A percentile compares a stretch with the other conserved stretches of the same genome.
These are phyloP conservation scores for Aspergillus sclerotialis DNA, from an alignment of 2,329 filamentous ascomycete genomes.

Conservation along the genomic window DNA sequence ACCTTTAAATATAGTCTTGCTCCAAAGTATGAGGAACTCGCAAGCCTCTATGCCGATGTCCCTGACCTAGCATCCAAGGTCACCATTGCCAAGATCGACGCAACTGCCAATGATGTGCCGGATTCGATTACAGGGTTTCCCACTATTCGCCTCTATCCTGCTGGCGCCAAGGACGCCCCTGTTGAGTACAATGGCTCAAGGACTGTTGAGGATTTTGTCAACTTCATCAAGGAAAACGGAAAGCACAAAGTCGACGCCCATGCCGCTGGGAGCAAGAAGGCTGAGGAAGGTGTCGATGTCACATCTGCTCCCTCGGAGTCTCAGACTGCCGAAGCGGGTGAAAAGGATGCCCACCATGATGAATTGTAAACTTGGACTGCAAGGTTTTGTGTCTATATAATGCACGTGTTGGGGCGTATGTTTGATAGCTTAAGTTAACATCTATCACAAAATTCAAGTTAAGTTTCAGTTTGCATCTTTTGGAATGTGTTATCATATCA, in stretches of 20 bases:
- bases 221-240: slow-evolving; percentile 93
- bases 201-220: slow-evolving; percentile 82
- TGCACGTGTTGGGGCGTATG: no score
- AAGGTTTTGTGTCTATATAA: background rate
- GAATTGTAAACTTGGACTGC: slow-evolving; percentile 26
- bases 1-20: slow-evolving; percentile 41
- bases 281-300: slow-evolving; percentile 39
- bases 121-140: slow-evolving; percentile 97
- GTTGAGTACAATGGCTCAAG: slow-evolving; percentile 83
- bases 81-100: slow-evolving; percentile 83
- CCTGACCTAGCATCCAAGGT: slow-evolving; percentile 53
- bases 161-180: slow-evolving; percentile 76
- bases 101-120: slow-evolving; percentile 90
- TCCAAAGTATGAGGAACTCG: slow-evolving; percentile 62
- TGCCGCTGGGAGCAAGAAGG: slow-evolving; percentile 49
- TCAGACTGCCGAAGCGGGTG: slow-evolving; percentile 16
- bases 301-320: slow-evolving; percentile 17
- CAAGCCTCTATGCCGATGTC: slow-evolving; percentile 47
- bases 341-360: slow-evolving; percentile 30
- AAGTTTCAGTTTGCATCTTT: no score
- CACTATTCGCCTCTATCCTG: slow-evolving; percentile 96
- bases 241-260: slow-evolving; percentile 71
- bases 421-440: no score
- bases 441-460: no score
- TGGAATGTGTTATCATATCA: no score